These are phyloP conservation scores for Neurospora terricola DNA, from an alignment of 495 filamentous ascomycete genomes.

Conservation along the genomic window DNA sequence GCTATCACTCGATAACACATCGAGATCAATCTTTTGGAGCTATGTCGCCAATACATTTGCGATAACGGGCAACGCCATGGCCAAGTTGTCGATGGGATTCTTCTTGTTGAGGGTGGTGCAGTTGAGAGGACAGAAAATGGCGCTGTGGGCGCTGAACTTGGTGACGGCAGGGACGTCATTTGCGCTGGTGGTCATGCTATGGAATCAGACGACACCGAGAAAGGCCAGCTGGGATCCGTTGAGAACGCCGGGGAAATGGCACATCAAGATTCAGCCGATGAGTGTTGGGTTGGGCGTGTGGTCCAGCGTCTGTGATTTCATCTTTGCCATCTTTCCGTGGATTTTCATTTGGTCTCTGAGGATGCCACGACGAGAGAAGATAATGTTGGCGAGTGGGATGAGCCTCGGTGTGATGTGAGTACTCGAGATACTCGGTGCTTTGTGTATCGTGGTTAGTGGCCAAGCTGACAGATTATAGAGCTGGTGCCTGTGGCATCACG, in stretches of 20 bases:
- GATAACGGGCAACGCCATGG: conserved; percentile 29
- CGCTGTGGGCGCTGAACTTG: conserved; percentile 25
- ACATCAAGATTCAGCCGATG: conserved; percentile 28
- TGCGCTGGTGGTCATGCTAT: conserved; percentile 24
- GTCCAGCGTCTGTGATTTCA: conserved; percentile 33
- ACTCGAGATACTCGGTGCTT: not conserved
- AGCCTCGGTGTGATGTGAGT: conserved; percentile 34
- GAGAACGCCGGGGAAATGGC: conserved; percentile 26
- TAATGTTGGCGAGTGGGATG: conserved; percentile 32
- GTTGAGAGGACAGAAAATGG: conserved; percentile 23
- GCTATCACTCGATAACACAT: conserved; percentile 19
- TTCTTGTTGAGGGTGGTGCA: conserved; percentile 32
- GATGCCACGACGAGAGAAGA: conserved; percentile 33
- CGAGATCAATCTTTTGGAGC: conserved; percentile 29
- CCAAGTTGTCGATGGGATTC: conserved; percentile 32
- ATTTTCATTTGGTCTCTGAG: conserved; percentile 30
- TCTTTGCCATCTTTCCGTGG: conserved; percentile 37
- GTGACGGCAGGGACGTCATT: conserved; percentile 22
- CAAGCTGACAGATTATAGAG: conserved; percentile 17
- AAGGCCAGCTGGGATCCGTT: conserved; percentile 29
- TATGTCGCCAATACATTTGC: conserved; percentile 31
- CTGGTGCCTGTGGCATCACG: conserved; percentile 31
- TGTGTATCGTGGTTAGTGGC: not conserved
- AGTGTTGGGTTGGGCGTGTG: conserved; percentile 30
- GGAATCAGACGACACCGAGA: conserved; percentile 28